Evolutionary conservation across 2,329 filamentous ascomycete genomes (phyloP).

Genomic region (Mariannaea sp.): DNA sequence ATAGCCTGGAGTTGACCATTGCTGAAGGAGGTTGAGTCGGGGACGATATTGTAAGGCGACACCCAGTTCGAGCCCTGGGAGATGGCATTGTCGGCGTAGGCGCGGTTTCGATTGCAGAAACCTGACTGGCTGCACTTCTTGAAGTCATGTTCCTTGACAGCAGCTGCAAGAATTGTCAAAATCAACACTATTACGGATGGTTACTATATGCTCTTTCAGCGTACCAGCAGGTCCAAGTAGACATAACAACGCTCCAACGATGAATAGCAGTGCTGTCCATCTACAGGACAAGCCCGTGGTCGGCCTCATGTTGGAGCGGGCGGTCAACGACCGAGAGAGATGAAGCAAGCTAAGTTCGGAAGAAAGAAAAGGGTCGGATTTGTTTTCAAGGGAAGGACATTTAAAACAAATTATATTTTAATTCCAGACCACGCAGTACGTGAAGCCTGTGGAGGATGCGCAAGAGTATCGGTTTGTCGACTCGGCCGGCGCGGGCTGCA

Average conservation of each 20-base stretch:
- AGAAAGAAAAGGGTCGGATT: conserved; percentile 1
- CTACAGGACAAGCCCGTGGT: conserved; percentile 56
- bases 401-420: conserved; percentile 1
- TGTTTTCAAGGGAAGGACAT: conserved; percentile 11
- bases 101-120: conserved; percentile 95
- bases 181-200: not conserved
- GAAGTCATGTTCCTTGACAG: conserved; percentile 95
- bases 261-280: conserved; percentile 68
- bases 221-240: conserved; percentile 69
- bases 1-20: conserved; percentile 79
- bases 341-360: conserved; percentile 15
- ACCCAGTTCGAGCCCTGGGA: conserved; percentile 70
- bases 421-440: conserved; percentile 15
- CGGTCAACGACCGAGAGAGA: conserved; percentile 24
- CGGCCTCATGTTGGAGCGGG: conserved; percentile 53
- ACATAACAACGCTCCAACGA: conserved; percentile 63
- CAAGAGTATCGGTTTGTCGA: conserved; percentile 21
- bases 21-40: conserved; percentile 74
- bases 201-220: conserved; percentile 27
- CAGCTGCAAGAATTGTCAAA: conserved; percentile 55
- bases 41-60: conserved; percentile 78
- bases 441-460: conserved; percentile 12
- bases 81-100: conserved; percentile 78
- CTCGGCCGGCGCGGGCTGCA: conserved; percentile 31
- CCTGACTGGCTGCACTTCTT: conserved; percentile 95